Evolutionary conservation across 805 yeast genomes (phyloP).

Genomic region (Cyberlindnera xylosilytica): DNA sequence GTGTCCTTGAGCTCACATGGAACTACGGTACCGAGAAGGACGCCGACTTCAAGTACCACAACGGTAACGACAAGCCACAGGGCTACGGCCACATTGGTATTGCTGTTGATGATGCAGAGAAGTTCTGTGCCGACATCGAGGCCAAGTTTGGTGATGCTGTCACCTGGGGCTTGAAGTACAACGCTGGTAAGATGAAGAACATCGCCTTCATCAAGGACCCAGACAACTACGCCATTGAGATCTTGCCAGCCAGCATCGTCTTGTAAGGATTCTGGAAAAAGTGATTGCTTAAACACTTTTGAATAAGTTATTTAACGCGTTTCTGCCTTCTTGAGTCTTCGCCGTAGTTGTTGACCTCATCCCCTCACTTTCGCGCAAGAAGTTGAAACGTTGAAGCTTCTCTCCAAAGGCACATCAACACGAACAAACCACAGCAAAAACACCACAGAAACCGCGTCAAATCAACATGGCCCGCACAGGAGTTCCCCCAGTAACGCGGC

Average conservation of each 20-base stretch:
- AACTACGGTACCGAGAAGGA: conserved; percentile 95
- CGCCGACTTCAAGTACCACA: conserved; percentile 70
- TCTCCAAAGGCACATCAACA: too few species aligned
- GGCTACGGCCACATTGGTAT: conserved; percentile 90
- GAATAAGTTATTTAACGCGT: too few species aligned
- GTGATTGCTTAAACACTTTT: too few species aligned
- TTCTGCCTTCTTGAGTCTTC: too few species aligned
- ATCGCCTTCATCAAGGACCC: conserved; percentile 84
- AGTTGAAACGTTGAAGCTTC: too few species aligned
- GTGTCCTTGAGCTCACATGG: conserved; percentile 85
- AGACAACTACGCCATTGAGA: conserved; percentile 84
- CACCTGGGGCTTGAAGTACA: conserved; percentile 57
- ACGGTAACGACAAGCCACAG: conserved; percentile 72
- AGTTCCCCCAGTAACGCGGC: conserved; percentile 33
- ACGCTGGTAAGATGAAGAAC: conserved; percentile 52
- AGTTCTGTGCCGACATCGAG: conserved; percentile 49
- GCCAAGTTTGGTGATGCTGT: conserved; percentile 45
- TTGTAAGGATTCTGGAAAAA: too few species aligned
- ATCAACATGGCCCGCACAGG: conserved; percentile 18
- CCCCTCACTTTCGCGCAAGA: too few species aligned
- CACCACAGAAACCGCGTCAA: too few species aligned
- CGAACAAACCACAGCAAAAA: too few species aligned
- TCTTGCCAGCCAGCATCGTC: too few species aligned
- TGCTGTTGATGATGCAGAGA: conserved; percentile 59
- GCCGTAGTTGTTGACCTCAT: too few species aligned